Conservation (phyloP, 2,329 filamentous ascomycete species). For the Trichoderma endophyticum region DNA sequence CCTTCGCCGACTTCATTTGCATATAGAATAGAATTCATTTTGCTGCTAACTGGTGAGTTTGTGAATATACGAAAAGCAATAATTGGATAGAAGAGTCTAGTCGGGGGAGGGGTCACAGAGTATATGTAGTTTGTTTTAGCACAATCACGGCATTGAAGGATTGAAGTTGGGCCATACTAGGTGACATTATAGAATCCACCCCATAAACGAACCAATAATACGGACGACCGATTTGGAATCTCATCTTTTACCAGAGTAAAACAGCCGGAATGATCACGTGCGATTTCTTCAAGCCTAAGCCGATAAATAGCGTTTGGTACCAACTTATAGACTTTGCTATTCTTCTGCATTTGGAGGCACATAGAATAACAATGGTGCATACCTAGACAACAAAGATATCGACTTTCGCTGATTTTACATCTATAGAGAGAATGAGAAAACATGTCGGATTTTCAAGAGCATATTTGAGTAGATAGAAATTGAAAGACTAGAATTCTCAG, state of each 20-base stretch:
- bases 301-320: too few relatives aligned
- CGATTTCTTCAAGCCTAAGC: too few relatives aligned
- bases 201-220: background rate
- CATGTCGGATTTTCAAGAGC: too few relatives aligned
- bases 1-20: slow-evolving; percentile 18
- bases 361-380: too few relatives aligned
- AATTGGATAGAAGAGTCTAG: background rate
- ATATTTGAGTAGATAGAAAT: too few relatives aligned
- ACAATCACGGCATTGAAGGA: background rate
- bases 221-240: background rate
- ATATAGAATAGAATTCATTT: slow-evolving; percentile 5
- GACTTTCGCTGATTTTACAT: too few relatives aligned
- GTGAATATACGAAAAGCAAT: background rate
- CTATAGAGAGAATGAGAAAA: too few relatives aligned
- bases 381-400: too few relatives aligned
- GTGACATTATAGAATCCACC: background rate
- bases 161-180: background rate
- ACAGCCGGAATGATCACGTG: too few relatives aligned
- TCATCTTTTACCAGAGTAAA: background rate
- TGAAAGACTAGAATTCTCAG: too few relatives aligned
- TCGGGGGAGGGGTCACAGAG: background rate
- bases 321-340: too few relatives aligned
- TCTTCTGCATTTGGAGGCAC: too few relatives aligned
- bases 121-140: background rate
- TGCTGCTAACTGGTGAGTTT: background rate